Percentiles rank a stretch among this genome's conserved stretches.
Evolutionary conservation across 2,329 filamentous ascomycete species (phyloP).

Genomic region (Claviceps digitariae): DNA sequence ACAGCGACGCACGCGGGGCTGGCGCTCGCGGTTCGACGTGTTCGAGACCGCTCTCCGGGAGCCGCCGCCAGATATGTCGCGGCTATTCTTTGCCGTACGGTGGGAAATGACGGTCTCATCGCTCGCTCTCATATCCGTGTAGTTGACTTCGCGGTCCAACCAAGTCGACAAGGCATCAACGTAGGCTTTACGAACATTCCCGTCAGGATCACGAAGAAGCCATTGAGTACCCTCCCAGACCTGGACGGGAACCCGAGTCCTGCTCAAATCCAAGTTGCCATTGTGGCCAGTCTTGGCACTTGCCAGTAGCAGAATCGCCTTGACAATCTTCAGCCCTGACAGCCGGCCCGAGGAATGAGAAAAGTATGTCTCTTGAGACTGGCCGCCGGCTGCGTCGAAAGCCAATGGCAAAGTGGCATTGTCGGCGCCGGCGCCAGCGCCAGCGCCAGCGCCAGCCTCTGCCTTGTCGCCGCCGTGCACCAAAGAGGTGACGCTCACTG

Average conservation of each 20-base stretch:
- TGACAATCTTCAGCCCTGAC: conserved; percentile 64
- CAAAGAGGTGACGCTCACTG: conserved; percentile 29
- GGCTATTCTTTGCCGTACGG: conserved; percentile 27
- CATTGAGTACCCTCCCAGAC: conserved; percentile 97
- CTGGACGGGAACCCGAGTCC: conserved; percentile 62
- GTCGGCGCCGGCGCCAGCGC: conserved; percentile 14
- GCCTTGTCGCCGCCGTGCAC: conserved; percentile 29
- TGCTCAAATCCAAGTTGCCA: conserved; percentile 49
- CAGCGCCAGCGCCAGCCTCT: conserved; percentile 16
- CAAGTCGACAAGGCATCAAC: conserved; percentile 72
- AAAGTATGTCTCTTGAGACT: conserved; percentile 37
- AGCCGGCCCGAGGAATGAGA: conserved; percentile 41
- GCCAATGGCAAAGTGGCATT: conserved; percentile 16
- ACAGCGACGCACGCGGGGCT: conserved; percentile 36
- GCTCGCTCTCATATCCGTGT: conserved; percentile 46
- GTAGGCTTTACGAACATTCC: conserved; percentile 71
- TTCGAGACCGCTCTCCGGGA: conserved; percentile 56
- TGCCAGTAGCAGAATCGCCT: conserved; percentile 68
- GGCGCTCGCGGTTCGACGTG: conserved; percentile 48
- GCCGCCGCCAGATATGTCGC: conserved; percentile 23
- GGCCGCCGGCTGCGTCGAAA: conserved; percentile 29
- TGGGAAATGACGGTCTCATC: conserved; percentile 39
- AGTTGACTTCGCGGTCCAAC: conserved; percentile 67
- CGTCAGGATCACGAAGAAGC: conserved; percentile 70
- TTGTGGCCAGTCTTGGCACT: conserved; percentile 50